phyloP scores from a whole-genome alignment of 169 alveolate species.

The Prorocentrum cordatum region DNA sequence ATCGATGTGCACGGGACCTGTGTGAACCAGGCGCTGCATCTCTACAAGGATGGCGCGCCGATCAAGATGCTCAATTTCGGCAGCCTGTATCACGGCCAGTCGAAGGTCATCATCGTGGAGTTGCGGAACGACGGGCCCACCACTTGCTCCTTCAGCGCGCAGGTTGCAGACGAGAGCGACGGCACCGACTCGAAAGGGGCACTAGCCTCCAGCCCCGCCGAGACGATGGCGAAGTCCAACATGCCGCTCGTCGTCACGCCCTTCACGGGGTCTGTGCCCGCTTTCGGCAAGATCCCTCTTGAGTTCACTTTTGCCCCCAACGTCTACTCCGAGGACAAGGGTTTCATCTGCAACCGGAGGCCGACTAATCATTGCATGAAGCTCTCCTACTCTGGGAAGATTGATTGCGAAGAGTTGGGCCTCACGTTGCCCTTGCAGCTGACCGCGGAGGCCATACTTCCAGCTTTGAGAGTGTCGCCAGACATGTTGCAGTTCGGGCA shows the following conservation, averaged over 20 bases:
- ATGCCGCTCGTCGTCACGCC: neutral
- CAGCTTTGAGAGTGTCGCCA: slow-evolving; percentile 25
- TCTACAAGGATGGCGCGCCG: neutral
- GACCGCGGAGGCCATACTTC: neutral
- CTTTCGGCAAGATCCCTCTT: neutral
- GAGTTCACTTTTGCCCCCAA: neutral
- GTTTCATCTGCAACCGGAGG: slow-evolving; percentile 19
- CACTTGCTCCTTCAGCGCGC: neutral
- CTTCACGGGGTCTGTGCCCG: neutral
- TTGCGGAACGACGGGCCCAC: slow-evolving; percentile 26
- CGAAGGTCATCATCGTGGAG: slow-evolving; percentile 18
- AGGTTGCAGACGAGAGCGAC: neutral
- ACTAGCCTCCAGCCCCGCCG: neutral
- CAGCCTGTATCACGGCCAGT: slow-evolving; percentile 9
- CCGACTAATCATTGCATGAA: neutral
- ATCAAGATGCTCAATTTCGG: neutral
- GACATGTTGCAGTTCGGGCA: slow-evolving; percentile 57
- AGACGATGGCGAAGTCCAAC: neutral
- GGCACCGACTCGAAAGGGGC: neutral
- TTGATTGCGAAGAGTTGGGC: neutral
- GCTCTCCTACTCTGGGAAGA: neutral
- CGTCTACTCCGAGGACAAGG: neutral
- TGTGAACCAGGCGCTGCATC: slow-evolving; percentile 7
- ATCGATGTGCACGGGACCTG: slow-evolving; percentile 4
- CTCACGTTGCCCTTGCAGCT: neutral